phyloP scores from a whole-genome alignment of 306 rosid genomes.

The Acacia acuminata region DNA sequence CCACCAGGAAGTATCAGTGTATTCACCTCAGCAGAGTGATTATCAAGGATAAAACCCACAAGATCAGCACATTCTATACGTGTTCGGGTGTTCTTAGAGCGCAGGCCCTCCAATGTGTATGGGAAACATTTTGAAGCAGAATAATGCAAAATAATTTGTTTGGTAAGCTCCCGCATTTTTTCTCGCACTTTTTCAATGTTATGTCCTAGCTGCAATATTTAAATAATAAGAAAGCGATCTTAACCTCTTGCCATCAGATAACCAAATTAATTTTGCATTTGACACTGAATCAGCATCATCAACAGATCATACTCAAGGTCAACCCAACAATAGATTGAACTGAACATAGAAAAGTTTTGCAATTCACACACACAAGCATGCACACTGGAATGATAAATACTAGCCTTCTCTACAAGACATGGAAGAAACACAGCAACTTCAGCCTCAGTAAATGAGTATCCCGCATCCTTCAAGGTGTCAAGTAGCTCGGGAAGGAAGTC shows the following conservation, averaged over 20 bases:
- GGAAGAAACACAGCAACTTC: constrained; percentile 96
- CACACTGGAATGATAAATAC: constrained; percentile 17
- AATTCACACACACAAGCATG: not conserved
- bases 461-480: constrained; percentile 79
- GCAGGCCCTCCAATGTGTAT: constrained; percentile 91
- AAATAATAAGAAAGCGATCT: constrained; percentile 2
- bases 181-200: constrained; percentile 94
- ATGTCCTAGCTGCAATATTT: constrained; percentile 83
- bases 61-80: constrained; percentile 95
- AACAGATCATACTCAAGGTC: not conserved
- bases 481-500: constrained; percentile 94
- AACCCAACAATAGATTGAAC: not conserved
- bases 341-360: not conserved
- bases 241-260: not conserved
- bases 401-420: constrained; percentile 91
- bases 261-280: constrained; percentile 12
- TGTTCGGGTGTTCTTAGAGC: constrained; percentile 96
- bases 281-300: not conserved
- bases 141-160: constrained; percentile 72
- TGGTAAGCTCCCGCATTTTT: constrained; percentile 92
- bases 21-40: constrained; percentile 87
- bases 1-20: not conserved
- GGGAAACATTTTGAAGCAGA: constrained; percentile 89
- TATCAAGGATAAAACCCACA: constrained; percentile 85
- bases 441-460: constrained; percentile 76